phyloP scores from a whole-genome alignment of 2,329 filamentous ascomycete genomes.

The Cladobotryum protrusum region DNA sequence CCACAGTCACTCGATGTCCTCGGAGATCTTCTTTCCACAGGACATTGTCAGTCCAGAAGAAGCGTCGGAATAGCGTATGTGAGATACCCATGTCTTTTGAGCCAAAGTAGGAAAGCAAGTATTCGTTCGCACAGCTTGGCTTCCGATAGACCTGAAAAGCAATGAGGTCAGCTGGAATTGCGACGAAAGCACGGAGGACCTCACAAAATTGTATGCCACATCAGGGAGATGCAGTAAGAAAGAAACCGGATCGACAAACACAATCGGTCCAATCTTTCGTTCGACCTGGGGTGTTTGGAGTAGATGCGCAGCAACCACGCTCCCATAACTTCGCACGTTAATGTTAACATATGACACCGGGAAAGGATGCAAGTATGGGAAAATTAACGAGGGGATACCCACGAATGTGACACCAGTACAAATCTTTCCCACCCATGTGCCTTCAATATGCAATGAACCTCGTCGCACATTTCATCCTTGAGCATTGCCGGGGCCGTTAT shows the following conservation, averaged over 20 bases:
- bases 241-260: constrained; percentile 55
- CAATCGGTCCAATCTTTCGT: constrained; percentile 36
- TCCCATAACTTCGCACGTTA: constrained; percentile 38
- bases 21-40: constrained; percentile 53
- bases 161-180: constrained; percentile 8
- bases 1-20: constrained; percentile 38
- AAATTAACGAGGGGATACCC: constrained; percentile 12
- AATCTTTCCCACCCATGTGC: constrained; percentile 46
- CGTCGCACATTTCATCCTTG: constrained; percentile 42
- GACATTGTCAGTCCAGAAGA: constrained; percentile 57
- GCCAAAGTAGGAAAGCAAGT: constrained; percentile 55
- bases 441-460: constrained; percentile 46
- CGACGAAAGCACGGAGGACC: constrained; percentile 2
- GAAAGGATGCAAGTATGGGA: not conserved
- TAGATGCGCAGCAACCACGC: constrained; percentile 49
- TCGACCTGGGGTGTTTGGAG: constrained; percentile 34
- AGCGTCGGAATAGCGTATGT: constrained; percentile 50
- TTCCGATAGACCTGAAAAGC: constrained; percentile 28
- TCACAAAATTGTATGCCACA: constrained; percentile 55
- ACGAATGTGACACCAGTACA: constrained; percentile 46
- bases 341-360: constrained; percentile 5
- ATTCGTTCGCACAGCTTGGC: constrained; percentile 47
- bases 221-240: constrained; percentile 55
- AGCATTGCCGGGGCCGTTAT: constrained; percentile 44
- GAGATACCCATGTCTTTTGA: constrained; percentile 52